phyloP scores from a whole-genome alignment of 2,329 filamentous ascomycete species.

The Colletotrichum trifolii region DNA sequence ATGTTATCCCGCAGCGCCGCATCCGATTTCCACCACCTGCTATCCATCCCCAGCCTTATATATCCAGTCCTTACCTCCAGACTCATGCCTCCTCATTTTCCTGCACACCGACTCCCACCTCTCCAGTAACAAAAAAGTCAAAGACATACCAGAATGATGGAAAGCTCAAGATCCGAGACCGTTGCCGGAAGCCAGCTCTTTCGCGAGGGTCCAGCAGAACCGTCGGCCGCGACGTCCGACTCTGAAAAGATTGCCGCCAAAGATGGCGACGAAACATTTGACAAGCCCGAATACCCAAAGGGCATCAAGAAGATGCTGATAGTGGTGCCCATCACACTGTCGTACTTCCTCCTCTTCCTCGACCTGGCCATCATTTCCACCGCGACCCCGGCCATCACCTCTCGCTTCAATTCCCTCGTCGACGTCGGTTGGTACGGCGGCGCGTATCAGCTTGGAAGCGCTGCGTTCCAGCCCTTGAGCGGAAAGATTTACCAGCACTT shows the following conservation, averaged over 20 bases:
- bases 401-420: slow-evolving; percentile 49
- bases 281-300: slow-evolving; percentile 5
- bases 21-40: not conserved
- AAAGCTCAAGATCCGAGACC: not conserved
- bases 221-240: not conserved
- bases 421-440: slow-evolving; percentile 60
- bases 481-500: slow-evolving; percentile 56
- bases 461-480: slow-evolving; percentile 54
- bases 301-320: slow-evolving; percentile 3
- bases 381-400: slow-evolving; percentile 51
- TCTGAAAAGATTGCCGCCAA: not conserved
- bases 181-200: not conserved
- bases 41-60: not conserved
- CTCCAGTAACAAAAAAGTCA: not conserved
- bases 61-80: not conserved
- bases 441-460: slow-evolving; percentile 49
- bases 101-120: not conserved
- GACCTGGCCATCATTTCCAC: slow-evolving; percentile 52
- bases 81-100: not conserved
- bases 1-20: not conserved
- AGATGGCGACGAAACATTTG: not conserved
- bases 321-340: slow-evolving; percentile 44
- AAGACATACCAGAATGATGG: not conserved
- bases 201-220: not conserved
- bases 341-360: slow-evolving; percentile 48